Base-by-base conservation (phyloP, 2,329 filamentous ascomycete species). In the Pyrenophora seminiperda region DNA sequence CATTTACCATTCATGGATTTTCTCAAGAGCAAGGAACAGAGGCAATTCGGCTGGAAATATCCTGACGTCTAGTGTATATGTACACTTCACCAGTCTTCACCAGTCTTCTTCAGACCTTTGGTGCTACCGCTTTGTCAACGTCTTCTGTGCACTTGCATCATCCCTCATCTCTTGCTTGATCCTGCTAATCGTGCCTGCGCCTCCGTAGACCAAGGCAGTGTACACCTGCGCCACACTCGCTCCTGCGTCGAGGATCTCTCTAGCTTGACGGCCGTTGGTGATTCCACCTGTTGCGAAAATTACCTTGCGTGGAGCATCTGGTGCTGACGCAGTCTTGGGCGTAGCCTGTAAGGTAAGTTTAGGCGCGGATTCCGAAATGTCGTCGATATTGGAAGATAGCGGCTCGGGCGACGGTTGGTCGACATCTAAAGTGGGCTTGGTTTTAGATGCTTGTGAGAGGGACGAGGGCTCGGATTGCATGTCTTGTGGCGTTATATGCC, bases 231-330 rank as follows among this genome's bases (percentile, higher is more conserved):
- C 91, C 11, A 95, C 86, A 62, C 88, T 93, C 0, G 94, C 94
- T 7, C 94, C 94, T 0, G 92, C 91, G 60, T 95, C 89, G 40
- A 97, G 79, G 5, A 93, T 84, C 74, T 89, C 81, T 11, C 90
- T 77, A 7, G 91, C 95, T 75, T 97, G 88, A 56, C 88, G 81
- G 4, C 94, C 94, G 58, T 88, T 93, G 1, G 89, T 94, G 67
- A 99, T 93, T 14, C 94, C 94, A 1, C 94, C 94, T 0, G 91
- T 94, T 0, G 93, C 93, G 69, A 97, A 97, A 53, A 99, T 88
- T 43, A 91, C 86, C 75, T 96, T 96, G 39, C 81, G 81, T 11
- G 61, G 51, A 1, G 54, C 47, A 2, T 50, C 40, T 2, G 66
- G 63, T 10, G 68, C 68, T 7, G 66, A 65, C 6, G 64, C 63